Evolutionary conservation across 176 grass and related monocot genomes (phyloP).

Genomic region (Alopecurus myosuroides): DNA sequence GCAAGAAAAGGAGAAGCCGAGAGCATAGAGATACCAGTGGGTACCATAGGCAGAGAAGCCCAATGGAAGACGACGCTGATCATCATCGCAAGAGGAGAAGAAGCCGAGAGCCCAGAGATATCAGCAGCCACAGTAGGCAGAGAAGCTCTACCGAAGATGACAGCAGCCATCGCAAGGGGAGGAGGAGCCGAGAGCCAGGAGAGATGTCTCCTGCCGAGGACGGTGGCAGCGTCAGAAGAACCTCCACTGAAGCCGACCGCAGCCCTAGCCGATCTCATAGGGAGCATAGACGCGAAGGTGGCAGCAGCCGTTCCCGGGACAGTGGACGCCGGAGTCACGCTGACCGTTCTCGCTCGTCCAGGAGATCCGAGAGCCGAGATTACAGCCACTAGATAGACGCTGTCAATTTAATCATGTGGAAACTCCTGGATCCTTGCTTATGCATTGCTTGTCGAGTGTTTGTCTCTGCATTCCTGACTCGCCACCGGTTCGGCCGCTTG

Average conservation of each 20-base stretch:
- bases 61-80: conserved; percentile 11
- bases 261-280: conserved; percentile 13
- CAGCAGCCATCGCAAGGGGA: background rate
- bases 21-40: background rate
- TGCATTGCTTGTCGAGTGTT: background rate
- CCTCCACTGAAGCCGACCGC: background rate
- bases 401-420: background rate
- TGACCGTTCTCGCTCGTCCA: background rate
- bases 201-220: conserved; percentile 48
- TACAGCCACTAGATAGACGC: conserved; percentile 14
- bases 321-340: background rate
- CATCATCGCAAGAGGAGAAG: background rate
- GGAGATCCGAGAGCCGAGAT: conserved; percentile 34
- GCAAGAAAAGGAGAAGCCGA: conserved; percentile 16
- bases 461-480: background rate
- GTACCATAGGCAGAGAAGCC: conserved; percentile 20
- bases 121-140: conserved; percentile 21
- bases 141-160: background rate
- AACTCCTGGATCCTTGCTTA: background rate
- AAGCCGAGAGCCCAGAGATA: conserved; percentile 19
- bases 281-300: background rate
- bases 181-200: conserved; percentile 14
- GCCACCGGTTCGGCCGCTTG: background rate
- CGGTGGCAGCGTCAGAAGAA: conserved; percentile 24
- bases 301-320: conserved; percentile 27